Percentiles rank a stretch among this genome's conserved stretches.
These are phyloP conservation scores for Limonium bicolor DNA, from an alignment of 148 eudicot species.

Conservation along the genomic window DNA sequence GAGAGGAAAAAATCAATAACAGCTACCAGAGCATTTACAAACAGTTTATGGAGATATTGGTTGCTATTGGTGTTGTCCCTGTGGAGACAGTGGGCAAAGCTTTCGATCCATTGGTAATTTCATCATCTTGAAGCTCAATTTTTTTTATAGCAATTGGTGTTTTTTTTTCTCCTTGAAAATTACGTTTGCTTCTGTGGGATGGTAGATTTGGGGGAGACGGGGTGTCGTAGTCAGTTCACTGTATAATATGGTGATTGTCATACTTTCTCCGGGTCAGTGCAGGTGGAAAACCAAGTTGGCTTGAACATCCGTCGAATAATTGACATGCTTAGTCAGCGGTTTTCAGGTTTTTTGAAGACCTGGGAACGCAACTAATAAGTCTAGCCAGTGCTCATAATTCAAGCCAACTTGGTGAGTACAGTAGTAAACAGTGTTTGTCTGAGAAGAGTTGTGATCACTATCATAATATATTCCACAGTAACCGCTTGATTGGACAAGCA, in stretches of 20 bases:
- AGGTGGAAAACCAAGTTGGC: conserved; percentile 67
- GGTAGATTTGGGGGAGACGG: no score
- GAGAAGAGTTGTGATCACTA: no score
- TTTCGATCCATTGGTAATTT: conserved; percentile 79
- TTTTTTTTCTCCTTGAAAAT: neutral
- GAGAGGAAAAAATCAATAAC: conserved; percentile 61
- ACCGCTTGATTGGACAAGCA: no score
- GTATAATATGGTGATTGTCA: conserved; percentile 12
- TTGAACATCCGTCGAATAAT: conserved; percentile 49
- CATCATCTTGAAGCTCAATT: conserved; percentile 1
- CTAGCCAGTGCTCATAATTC: conserved; percentile 24
- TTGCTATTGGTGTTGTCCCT: conserved; percentile 63
- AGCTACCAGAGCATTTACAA: conserved; percentile 90
- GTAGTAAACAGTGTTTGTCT: conserved; percentile 1
- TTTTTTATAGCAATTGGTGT: neutral
- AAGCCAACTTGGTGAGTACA: conserved; percentile 69
- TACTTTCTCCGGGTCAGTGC: conserved; percentile 40
- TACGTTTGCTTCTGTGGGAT: neutral
- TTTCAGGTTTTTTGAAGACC: conserved; percentile 56
- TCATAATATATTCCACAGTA: no score
- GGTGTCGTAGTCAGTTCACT: no score
- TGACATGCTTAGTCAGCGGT: conserved; percentile 33
- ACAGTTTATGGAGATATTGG: conserved; percentile 72
- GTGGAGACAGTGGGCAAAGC: conserved; percentile 68
- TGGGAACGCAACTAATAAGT: conserved; percentile 33